Evolutionary conservation across 1,284 basidiomycete genomes (phyloP), one percentile per base, ranked within the genome.

Genomic region (Cryptococcus sp.): DNA sequence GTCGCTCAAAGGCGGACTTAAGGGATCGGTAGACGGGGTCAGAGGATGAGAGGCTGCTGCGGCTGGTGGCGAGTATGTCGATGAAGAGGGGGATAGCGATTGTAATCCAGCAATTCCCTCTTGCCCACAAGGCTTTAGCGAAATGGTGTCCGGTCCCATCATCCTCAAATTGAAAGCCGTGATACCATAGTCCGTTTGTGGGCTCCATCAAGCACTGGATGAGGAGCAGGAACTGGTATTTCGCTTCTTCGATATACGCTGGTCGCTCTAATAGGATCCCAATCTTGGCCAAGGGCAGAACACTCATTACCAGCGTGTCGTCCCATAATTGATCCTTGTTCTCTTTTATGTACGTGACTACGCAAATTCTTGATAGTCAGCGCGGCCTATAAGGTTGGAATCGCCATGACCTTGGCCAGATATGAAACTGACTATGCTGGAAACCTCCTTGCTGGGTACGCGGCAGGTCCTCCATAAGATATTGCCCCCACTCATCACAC

Each of bases 21-120:
- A 86, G 75, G 63, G 81, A 81, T 57, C 78, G 67, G 41, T 81
- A 77, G 25, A 84, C 54, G 16, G 81, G 81, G 63, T 85, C 83
- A 2, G 69, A 67, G 23, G 72, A 62, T 79, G 76, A 5, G 82
- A 74, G 48, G 2, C 8, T 34, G 29, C 29, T 34, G 29, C 13
- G 8, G 29, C 29, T 10, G 17, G 70, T 63, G 38, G 78, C 65
- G 45, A 84, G 78, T 57, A 72, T 77, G 52, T 83, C 81, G 62
- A 86, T 81, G 71, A 87, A 84, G 59, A 85, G 80, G 0, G 84
- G 85, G 61, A 86, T 86, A 22, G 83, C 80, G 40, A 84, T 78
- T 0, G 85, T 86, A 54, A 67, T 64, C 75, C 85, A 86, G 70
- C 84, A 85, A 71, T 86, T 86, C n/a, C 86, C 85, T 46, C 85